Evolutionary conservation across 148 eudicot species (phyloP).

Genomic region (Heliosperma pusillum): DNA sequence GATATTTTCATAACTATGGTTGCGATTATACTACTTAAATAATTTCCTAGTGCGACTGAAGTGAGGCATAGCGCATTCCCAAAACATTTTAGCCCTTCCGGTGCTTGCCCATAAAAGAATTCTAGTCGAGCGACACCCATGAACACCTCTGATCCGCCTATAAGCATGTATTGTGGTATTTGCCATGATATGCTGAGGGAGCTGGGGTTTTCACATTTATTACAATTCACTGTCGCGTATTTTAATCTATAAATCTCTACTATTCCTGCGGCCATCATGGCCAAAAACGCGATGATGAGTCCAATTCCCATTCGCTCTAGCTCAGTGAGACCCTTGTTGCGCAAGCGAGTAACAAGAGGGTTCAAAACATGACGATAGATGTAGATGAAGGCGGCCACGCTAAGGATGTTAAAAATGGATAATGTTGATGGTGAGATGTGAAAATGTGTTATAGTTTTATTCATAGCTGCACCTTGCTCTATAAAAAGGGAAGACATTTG

Average conservation of each 20-base stretch:
- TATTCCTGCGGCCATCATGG: slow-evolving; percentile 58
- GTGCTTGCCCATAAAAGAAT: slow-evolving; percentile 64
- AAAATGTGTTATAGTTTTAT: slow-evolving; percentile 34
- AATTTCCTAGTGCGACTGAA: slow-evolving; percentile 65
- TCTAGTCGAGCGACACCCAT: slow-evolving; percentile 79
- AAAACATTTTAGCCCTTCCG: slow-evolving; percentile 66
- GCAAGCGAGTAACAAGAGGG: slow-evolving; percentile 36
- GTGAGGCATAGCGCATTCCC: slow-evolving; percentile 75
- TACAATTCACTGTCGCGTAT: slow-evolving; percentile 26
- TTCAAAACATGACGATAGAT: slow-evolving; percentile 49
- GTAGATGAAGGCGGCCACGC: slow-evolving; percentile 58
- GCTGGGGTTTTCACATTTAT: slow-evolving; percentile 33
- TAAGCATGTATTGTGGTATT: slow-evolving; percentile 57
- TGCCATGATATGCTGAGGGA: slow-evolving; percentile 66
- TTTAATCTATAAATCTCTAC: slow-evolving; percentile 51
- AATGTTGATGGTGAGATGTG: slow-evolving; percentile 71
- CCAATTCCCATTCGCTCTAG: slow-evolving; percentile 70
- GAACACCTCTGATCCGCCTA: slow-evolving; percentile 77
- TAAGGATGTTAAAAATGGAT: slow-evolving; percentile 65
- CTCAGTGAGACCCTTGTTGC: slow-evolving; percentile 52
- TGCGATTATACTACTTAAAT: slow-evolving; percentile 57
- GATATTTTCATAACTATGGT: slow-evolving; percentile 54
- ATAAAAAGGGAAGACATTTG: slow-evolving; percentile 78
- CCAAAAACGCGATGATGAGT: slow-evolving; percentile 45
- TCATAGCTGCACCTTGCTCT: slow-evolving; percentile 78